Evolutionary conservation across 768 basidiomycete species (phyloP).

Genomic region (Artomyces pyxidatus): DNA sequence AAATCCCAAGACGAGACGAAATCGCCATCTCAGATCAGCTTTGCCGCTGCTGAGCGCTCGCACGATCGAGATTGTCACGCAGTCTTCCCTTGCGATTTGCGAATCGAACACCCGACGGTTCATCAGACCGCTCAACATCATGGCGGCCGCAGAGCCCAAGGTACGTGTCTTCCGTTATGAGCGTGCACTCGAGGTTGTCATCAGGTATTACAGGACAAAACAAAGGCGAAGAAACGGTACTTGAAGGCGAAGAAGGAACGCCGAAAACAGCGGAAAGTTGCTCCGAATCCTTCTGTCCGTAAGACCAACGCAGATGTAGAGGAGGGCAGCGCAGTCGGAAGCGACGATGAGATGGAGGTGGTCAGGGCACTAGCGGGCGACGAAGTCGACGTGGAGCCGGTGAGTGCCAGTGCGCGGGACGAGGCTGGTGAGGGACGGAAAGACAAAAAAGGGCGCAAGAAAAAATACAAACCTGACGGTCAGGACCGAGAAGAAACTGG

Average conservation of each 20-base stretch:
- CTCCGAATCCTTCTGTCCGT: slow-evolving; percentile 12
- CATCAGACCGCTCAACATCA: no score
- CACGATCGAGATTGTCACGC: no score
- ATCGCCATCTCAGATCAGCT: no score
- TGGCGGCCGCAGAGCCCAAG: slow-evolving; percentile 9
- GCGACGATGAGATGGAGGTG: slow-evolving; percentile 16
- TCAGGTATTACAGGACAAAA: slow-evolving; percentile 39
- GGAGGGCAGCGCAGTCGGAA: slow-evolving; percentile 11
- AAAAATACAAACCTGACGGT: slow-evolving; percentile 2
- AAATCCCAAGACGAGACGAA: no score
- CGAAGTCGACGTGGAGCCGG: background rate
- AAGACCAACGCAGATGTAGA: slow-evolving; percentile 19
- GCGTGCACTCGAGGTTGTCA: background rate
- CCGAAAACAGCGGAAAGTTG: slow-evolving; percentile 41
- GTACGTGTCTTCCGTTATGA: no score
- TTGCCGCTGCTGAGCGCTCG: no score
- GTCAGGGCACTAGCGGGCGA: no score
- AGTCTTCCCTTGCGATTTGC: no score
- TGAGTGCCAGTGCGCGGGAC: background rate
- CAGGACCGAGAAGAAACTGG: slow-evolving; percentile 3
- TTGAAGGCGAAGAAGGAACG: slow-evolving; percentile 64
- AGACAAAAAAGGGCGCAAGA: slow-evolving; percentile 7
- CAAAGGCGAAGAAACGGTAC: slow-evolving; percentile 66
- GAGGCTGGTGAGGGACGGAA: slow-evolving; percentile 2
- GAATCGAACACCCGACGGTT: no score